Percentiles rank a stretch among this genome's conserved stretches.
phyloP scores from a whole-genome alignment of 139 green algal species.

The Penium margaritaceum region DNA sequence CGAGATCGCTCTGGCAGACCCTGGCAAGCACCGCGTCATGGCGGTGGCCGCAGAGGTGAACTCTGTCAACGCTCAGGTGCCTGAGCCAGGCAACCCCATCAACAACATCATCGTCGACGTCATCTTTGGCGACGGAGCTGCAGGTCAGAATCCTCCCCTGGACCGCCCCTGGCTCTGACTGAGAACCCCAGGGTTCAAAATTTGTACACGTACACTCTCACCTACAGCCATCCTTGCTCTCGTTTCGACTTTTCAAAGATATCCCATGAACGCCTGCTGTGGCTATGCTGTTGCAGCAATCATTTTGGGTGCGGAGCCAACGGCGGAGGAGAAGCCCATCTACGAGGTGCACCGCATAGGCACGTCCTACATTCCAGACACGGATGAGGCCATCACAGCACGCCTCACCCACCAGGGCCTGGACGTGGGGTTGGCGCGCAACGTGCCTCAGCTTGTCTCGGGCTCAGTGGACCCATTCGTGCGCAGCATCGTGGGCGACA shows the following conservation, averaged over 20 bases:
- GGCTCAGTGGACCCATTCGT: constrained; percentile 31
- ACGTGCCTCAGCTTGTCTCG: too few relatives aligned
- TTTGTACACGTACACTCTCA: too few relatives aligned
- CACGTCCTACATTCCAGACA: constrained; percentile 19
- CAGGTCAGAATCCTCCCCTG: too few relatives aligned
- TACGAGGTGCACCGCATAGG: constrained; percentile 19
- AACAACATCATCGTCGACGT: constrained; percentile 35
- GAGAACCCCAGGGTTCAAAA: too few relatives aligned
- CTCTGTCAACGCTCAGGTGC: constrained; percentile 17
- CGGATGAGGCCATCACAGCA: constrained; percentile 18
- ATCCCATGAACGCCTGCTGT: too few relatives aligned
- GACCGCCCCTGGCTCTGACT: too few relatives aligned
- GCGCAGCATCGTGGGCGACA: constrained; percentile 11
- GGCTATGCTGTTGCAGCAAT: too few relatives aligned
- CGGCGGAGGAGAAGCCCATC: constrained; percentile 9
- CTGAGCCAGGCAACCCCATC: constrained; percentile 16
- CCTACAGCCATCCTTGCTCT: too few relatives aligned
- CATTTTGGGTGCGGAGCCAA: constrained; percentile 13
- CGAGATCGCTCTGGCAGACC: constrained; percentile 20
- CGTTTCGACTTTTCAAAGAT: too few relatives aligned
- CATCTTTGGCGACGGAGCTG: constrained; percentile 35
- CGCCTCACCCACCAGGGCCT: constrained; percentile 2
- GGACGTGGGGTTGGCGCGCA: constrained; percentile 8
- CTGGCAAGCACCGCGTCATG: constrained; percentile 12
- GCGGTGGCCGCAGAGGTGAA: constrained; percentile 24